Evolutionary conservation across 108 stramenopile species (phyloP).

Genomic region (Mediolabrus comicus): DNA sequence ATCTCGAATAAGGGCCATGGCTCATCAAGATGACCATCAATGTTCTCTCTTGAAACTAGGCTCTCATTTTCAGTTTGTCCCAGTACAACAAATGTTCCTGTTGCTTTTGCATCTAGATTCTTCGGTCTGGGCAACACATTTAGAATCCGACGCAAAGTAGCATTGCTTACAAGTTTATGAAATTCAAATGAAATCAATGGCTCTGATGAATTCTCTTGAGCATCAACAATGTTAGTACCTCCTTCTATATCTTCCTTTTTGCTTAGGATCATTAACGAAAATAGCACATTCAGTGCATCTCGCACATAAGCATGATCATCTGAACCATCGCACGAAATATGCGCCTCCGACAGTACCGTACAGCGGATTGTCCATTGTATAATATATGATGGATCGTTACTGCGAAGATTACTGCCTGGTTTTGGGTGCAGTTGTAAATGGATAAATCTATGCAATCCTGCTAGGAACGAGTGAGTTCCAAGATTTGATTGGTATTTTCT

Average conservation of each 20-base stretch:
- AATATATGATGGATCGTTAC: constrained; percentile 13
- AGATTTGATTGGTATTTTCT: constrained; percentile 34
- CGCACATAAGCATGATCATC: constrained; percentile 29
- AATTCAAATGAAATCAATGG: constrained; percentile 35
- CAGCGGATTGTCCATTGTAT: constrained; percentile 43
- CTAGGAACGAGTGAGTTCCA: constrained; percentile 44
- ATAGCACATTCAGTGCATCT: constrained; percentile 35
- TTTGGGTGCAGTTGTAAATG: constrained; percentile 22
- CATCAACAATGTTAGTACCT: constrained; percentile 1
- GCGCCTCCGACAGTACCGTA: constrained; percentile 43
- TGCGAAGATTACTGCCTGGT: not conserved
- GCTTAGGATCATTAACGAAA: constrained; percentile 35
- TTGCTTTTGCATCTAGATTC: constrained; percentile 38
- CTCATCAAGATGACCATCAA: constrained; percentile 38
- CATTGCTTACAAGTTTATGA: constrained; percentile 33
- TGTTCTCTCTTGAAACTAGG: constrained; percentile 25
- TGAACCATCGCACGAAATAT: constrained; percentile 10
- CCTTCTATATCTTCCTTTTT: constrained; percentile 32
- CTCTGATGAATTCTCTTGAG: not conserved
- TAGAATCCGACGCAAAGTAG: constrained; percentile 29
- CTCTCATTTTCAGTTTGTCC: not conserved
- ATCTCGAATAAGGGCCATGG: constrained; percentile 27
- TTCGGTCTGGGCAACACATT: constrained; percentile 36
- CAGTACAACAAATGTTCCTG: constrained; percentile 30
- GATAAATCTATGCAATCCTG: constrained; percentile 38